Percentiles rank a stretch among this genome's conserved stretches.
phyloP scores from a whole-genome alignment of 345 rosid genomes.

The Boechera retrofracta region DNA sequence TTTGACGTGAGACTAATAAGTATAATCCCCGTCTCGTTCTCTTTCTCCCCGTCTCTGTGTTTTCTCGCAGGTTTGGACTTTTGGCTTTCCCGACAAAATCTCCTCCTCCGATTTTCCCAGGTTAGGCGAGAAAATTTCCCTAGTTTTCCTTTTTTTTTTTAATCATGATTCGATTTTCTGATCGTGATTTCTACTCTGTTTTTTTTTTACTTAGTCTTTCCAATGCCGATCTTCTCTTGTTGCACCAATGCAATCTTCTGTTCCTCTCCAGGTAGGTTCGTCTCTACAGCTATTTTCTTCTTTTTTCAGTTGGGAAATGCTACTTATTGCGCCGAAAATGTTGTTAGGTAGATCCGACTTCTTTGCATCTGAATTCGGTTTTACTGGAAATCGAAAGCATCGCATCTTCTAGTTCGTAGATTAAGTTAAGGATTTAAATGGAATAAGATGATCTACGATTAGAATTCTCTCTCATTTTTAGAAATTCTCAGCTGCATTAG shows the following conservation, averaged over 20 bases:
- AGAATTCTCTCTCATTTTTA: too few relatives aligned
- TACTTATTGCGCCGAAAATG: not conserved
- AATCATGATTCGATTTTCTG: conserved; percentile 27
- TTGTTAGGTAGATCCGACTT: conserved; percentile 23
- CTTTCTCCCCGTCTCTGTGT: conserved; percentile 36
- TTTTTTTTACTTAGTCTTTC: conserved; percentile 6
- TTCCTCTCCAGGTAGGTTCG: conserved; percentile 51
- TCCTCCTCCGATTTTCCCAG: conserved; percentile 10
- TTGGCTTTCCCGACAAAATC: conserved; percentile 29
- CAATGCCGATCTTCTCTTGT: conserved; percentile 49
- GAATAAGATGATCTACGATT: not conserved
- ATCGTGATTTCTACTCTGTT: conserved; percentile 17
- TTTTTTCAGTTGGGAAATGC: not conserved
- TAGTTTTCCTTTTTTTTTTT: not conserved
- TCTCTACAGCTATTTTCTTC: conserved; percentile 41
- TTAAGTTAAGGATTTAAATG: not conserved
- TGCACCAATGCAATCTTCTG: conserved; percentile 31
- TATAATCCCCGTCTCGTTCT: not conserved
- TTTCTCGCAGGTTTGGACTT: conserved; percentile 39
- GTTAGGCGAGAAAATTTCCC: not conserved
- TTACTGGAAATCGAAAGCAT: not conserved
- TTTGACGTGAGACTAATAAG: conserved; percentile 26
- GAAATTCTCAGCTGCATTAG: not conserved
- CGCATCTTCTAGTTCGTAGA: not conserved
- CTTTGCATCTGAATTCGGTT: conserved; percentile 11